Evolutionary conservation across 2,329 filamentous ascomycete genomes (phyloP).

Genomic region (Ophiostoma sp.): DNA sequence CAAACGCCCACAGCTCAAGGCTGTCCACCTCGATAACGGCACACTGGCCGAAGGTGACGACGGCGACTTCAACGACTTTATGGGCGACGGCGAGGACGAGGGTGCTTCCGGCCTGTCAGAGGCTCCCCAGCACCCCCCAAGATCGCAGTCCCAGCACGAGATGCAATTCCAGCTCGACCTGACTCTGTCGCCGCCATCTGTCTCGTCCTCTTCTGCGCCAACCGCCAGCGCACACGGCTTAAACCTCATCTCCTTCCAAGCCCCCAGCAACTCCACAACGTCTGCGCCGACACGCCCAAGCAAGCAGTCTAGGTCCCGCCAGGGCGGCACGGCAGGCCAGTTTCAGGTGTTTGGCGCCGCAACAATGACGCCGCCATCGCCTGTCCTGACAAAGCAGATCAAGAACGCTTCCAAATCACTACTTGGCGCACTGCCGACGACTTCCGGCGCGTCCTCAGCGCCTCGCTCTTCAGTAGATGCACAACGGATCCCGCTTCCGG

Average conservation of each 20-base stretch:
- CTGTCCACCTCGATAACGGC: conserved; percentile 23
- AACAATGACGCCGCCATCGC: conserved; percentile 14
- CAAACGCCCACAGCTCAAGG: conserved; percentile 44
- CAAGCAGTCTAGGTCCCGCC: not conserved
- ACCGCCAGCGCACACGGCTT: not conserved
- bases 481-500: not conserved
- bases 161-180: conserved; percentile 18
- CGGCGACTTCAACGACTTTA: conserved; percentile 20
- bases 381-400: conserved; percentile 4
- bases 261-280: not conserved
- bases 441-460: not conserved
- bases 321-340: conserved; percentile 3
- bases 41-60: conserved; percentile 14
- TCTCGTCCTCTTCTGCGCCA: conserved; percentile 17
- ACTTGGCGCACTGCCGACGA: not conserved
- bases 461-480: not conserved
- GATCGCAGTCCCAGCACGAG: conserved; percentile 18
- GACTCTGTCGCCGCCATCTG: conserved; percentile 15
- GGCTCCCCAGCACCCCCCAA: conserved; percentile 7
- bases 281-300: not conserved
- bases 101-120: not conserved
- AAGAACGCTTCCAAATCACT: not conserved
- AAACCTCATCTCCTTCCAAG: conserved; percentile 20
- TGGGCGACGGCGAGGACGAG: conserved; percentile 8
- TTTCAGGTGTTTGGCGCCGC: conserved; percentile 17